Evolutionary conservation across 306 rosid genomes (phyloP).

Genomic region (Macrotyloma uniflorum): DNA sequence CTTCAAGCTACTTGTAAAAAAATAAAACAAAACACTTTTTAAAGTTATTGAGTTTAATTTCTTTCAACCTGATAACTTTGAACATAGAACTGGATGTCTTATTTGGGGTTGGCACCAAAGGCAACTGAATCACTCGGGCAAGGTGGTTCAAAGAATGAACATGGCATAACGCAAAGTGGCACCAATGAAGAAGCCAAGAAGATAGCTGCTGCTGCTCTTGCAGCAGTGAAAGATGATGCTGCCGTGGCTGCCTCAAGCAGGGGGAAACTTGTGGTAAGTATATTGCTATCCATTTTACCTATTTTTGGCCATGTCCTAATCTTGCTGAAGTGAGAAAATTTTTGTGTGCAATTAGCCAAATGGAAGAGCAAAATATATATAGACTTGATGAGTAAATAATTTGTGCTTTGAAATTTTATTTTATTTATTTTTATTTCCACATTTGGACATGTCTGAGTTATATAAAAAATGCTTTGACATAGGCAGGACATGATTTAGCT

Average conservation of each 20-base stretch:
- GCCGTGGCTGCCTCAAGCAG: conserved; percentile 57
- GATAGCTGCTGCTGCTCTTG: conserved; percentile 90
- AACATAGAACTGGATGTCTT: conserved; percentile 73
- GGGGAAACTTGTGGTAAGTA: conserved; percentile 82
- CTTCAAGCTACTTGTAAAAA: neutral
- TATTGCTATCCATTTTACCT: neutral
- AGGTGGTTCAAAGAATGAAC: conserved; percentile 45
- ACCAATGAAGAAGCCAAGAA: conserved; percentile 68
- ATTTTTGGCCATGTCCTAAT: conserved; percentile 6
- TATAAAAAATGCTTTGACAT: neutral
- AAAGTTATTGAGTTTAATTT: conserved; percentile 32
- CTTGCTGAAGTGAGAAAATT: conserved; percentile 21
- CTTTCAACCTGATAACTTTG: conserved; percentile 29
- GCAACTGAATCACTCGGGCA: conserved; percentile 47
- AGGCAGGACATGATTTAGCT: neutral
- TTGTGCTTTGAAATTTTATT: neutral
- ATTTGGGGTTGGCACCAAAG: conserved; percentile 79
- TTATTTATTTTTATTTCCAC: neutral
- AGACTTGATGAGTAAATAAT: neutral
- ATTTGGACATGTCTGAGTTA: neutral
- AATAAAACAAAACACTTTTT: neutral
- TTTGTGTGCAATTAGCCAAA: conserved; percentile 7
- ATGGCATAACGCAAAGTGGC: conserved; percentile 40
- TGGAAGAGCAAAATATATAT: neutral
- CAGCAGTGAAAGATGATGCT: conserved; percentile 56